A percentile compares a stretch with the other conserved stretches of the same genome.
Conservation (phyloP, 306 rosid species). For the Quercus cerris region DNA sequence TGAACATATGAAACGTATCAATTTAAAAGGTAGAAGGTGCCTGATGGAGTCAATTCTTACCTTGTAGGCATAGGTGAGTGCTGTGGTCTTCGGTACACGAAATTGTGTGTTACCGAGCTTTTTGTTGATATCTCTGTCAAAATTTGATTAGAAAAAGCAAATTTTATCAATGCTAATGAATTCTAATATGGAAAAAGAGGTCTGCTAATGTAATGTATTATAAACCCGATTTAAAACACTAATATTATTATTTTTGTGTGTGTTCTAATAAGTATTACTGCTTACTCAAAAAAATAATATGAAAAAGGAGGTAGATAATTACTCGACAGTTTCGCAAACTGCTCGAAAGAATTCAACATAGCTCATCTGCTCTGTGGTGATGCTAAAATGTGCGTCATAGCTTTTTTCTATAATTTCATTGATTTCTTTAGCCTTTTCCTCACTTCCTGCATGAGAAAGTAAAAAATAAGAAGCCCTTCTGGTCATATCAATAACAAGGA, state of each 20-base stretch:
- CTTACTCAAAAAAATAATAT: not conserved
- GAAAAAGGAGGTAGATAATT: conserved; percentile 14
- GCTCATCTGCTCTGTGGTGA: not conserved
- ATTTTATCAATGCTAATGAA: not conserved
- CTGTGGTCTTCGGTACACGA: not conserved
- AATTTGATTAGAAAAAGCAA: not conserved
- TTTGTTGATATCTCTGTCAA: conserved; percentile 44
- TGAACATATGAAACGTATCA: not conserved
- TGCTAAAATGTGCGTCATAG: not conserved
- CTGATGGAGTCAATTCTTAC: conserved; percentile 25
- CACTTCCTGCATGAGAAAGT: conserved; percentile 29
- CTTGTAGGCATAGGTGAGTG: fast-evolving
- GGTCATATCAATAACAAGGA: not conserved
- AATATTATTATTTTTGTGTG: too few relatives aligned
- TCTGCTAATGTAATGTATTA: too few relatives aligned
- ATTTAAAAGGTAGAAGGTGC: not conserved
- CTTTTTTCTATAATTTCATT: conserved; percentile 1
- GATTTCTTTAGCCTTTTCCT: conserved; percentile 34
- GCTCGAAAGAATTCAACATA: conserved; percentile 34
- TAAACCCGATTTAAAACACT: too few relatives aligned
- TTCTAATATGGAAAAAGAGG: not conserved
- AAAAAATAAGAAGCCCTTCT: not conserved
- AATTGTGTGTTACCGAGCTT: conserved; percentile 46
- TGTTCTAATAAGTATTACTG: too few relatives aligned
- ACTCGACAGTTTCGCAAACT: conserved; percentile 55